Evolutionary conservation across 2,329 filamentous ascomycete species (phyloP), one percentile per base, ranked within the genome.

Genomic region (Ceratocystis papillata): DNA sequence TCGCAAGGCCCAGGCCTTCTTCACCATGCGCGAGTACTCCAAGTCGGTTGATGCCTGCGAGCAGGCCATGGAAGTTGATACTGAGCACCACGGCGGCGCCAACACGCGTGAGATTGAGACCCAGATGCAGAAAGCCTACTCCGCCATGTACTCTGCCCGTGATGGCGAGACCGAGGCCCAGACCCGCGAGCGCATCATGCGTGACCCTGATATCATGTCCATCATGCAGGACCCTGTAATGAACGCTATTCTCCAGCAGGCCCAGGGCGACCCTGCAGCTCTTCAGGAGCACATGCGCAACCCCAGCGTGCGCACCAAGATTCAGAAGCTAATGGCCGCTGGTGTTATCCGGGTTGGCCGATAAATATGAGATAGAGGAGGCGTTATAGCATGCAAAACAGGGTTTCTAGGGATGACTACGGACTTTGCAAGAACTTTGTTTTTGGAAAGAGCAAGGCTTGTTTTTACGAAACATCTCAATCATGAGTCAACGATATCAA

Each of bases 211-310:
- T 86, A 96, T 97, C 75, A 89, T 95, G 83, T 77, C 80, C 69
- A 93, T 96, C 73, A 89, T 97, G 78, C 87, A 92, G 76, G 94
- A 99, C 74, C 94, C 94, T 17, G 87, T 99, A 74, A 97, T 99
- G 93, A 91, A 99, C 79, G 88, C 88, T 70, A 96, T 96, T 71
- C 84, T 97, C 66, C 92, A 97, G 76, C 94, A 99, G 79, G 94
- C 94, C 59, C 96, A 97, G 81, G 86, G 85, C 65, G 89, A 99
- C 73, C 94, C 94, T 20, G 88, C 88, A 62, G 94, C 94, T 59
- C 83, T 99, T 69, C 88, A 95, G 75, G 93, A 99, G 76, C 95
- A 99, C 77, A 96, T 99, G 89, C 89, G 87, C 80, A 99, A 97
- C 79, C 84, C 90, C 0, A 83, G 81, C 67, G 89, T 99, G 71